Evolutionary conservation across 2,329 filamentous ascomycete species (phyloP).

Genomic region (Diaporthe sp.): DNA sequence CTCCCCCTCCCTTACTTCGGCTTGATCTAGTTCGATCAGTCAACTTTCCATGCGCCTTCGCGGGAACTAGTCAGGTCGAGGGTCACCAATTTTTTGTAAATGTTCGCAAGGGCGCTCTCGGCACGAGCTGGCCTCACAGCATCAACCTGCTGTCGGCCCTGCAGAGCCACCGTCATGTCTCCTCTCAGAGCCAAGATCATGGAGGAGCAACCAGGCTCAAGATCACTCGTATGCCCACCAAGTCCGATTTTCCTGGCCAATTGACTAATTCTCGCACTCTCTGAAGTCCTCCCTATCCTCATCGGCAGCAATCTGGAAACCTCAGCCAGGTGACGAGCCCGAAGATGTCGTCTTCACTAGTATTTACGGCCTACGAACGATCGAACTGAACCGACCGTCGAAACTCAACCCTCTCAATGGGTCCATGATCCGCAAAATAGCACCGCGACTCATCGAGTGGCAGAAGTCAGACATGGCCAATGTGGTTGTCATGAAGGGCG

Average conservation of each 20-base stretch:
- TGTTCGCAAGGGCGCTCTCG: slow-evolving; percentile 69
- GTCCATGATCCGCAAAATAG: slow-evolving; percentile 96
- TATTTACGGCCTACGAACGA: slow-evolving; percentile 88
- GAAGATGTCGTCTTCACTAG: slow-evolving; percentile 95
- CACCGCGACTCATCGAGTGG: slow-evolving; percentile 92
- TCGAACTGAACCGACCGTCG: slow-evolving; percentile 92
- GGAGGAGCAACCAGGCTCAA: slow-evolving; percentile 44
- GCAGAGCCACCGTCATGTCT: slow-evolving; percentile 69
- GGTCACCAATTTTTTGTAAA: slow-evolving; percentile 50
- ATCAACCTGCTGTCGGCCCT: slow-evolving; percentile 57
- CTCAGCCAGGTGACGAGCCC: slow-evolving; percentile 77
- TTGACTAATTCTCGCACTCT: slow-evolving; percentile 29
- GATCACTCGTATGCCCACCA: slow-evolving; percentile 61
- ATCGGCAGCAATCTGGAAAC: slow-evolving; percentile 51
- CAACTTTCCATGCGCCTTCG: slow-evolving; percentile 21
- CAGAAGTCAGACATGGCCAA: slow-evolving; percentile 95
- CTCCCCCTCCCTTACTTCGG: neutral
- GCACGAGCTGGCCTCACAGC: slow-evolving; percentile 66
- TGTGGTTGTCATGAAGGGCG: slow-evolving; percentile 91
- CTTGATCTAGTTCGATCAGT: slow-evolving; percentile 11
- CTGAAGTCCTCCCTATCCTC: slow-evolving; percentile 24
- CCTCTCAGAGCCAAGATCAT: slow-evolving; percentile 83
- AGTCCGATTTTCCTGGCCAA: slow-evolving; percentile 32
- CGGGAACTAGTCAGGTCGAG: slow-evolving; percentile 14
- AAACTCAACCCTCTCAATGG: slow-evolving; percentile 94